Base-by-base conservation (phyloP, 2,329 filamentous ascomycete genomes). In the Pyricularia pennisetigena region DNA sequence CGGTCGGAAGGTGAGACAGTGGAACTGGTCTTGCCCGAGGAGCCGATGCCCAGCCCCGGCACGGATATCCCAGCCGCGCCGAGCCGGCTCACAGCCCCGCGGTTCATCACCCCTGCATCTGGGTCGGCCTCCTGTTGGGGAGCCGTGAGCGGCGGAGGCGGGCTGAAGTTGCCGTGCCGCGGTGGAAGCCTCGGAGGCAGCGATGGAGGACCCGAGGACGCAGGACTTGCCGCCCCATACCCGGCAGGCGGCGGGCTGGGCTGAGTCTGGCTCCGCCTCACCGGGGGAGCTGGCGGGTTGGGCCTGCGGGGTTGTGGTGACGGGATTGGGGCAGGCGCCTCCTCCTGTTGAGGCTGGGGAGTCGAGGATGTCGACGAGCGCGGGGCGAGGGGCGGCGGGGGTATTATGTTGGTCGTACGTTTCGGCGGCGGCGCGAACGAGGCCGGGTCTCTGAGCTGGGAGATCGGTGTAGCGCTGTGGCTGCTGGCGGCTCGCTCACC, bases 391-490 rank as follows among this genome's bases (percentile, higher is more conserved):
- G 32, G 76, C 12, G 14, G 59, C 20, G 57, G 57, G 23, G 64
- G 64, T 5, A 49, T 30, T 26, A 65, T 65, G 23, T 26, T 61
- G 24, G 57, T 68, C 20, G 73, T 74, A 70, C 86, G 90, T 73
- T 87, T 94, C 0, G 93, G 93, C 29, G 93, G 93, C 28, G 93
- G 92, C 2, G 86, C 92, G 75, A 97, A 97, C 20, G 87, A 85
- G 0, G 86, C 77, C 0, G 92, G 93, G 75, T 97, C 93, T 75
- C 87, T 88, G 32, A 97, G 83, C 3, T 86, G 83, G 9, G 87
- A 82, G 62, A 96, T 79, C 1, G 93, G 93, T 20, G 83, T 82
- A 35, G 85, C 66, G 28, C 24, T 67, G 66, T 67, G 66, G 4
- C 24, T 20, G 30, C 57, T 28, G 14, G 32, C n/a, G 32, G 32